phyloP scores from a whole-genome alignment of 164 flowering plant genomes.

The Magnolia officinalis region DNA sequence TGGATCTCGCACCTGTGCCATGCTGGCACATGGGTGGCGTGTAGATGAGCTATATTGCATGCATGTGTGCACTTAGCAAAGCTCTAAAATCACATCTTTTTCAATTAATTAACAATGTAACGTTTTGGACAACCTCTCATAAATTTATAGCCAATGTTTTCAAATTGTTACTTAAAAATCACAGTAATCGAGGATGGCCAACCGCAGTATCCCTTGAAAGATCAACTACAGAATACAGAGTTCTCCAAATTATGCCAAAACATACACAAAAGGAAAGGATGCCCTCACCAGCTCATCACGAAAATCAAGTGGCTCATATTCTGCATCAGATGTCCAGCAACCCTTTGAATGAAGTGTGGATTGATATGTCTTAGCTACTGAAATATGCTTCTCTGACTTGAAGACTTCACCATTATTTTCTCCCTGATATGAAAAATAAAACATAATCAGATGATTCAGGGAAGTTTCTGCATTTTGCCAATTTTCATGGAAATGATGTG shows the following conservation, averaged over 20 bases:
- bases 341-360: constrained; percentile 19
- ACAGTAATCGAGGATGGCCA: not conserved
- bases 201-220: not conserved
- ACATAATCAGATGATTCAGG: not conserved
- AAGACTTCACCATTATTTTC: constrained; percentile 48
- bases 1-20: too few relatives aligned
- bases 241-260: not conserved
- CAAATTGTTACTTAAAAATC: not conserved
- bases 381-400: constrained; percentile 22
- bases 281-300: constrained; percentile 64
- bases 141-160: not conserved
- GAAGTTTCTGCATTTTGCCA: constrained; percentile 8
- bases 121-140: not conserved
- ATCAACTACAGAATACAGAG: not conserved
- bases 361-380: constrained; percentile 23
- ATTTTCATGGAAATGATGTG: constrained; percentile 13
- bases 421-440: constrained; percentile 37
- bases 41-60: too few relatives aligned
- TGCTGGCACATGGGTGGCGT: too few relatives aligned
- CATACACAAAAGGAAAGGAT: not conserved
- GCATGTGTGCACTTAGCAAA: too few relatives aligned
- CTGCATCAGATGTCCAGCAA: constrained; percentile 24
- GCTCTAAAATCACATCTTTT: not conserved
- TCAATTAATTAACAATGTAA: not conserved
- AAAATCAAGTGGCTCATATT: constrained; percentile 37